Percentiles rank a stretch among this genome's conserved stretches.
phyloP scores from a whole-genome alignment of 1,284 basidiomycete species.

The Pseudozyma thailandica region DNA sequence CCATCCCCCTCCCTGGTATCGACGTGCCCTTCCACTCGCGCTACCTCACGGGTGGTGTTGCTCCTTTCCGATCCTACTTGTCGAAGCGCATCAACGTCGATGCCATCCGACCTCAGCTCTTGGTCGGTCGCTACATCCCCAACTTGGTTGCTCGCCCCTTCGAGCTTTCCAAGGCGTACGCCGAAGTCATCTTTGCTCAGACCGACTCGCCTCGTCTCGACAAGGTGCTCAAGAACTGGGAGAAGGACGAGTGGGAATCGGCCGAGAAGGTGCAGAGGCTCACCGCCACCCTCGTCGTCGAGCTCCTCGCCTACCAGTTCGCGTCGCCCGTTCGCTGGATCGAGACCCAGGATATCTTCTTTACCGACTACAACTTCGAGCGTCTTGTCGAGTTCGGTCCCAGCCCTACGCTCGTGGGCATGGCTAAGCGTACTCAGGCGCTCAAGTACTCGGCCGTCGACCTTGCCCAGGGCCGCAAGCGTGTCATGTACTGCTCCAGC shows the following conservation, averaged over 20 bases:
- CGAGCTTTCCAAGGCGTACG: constrained; percentile 87
- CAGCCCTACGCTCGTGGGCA: constrained; percentile 92
- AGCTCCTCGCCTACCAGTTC: constrained; percentile 95
- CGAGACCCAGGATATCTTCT: constrained; percentile 95
- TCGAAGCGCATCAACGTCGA: constrained; percentile 95
- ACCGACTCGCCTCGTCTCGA: constrained; percentile 85
- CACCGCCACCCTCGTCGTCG: constrained; percentile 93
- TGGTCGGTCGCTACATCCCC: constrained; percentile 80
- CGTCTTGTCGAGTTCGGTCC: constrained; percentile 95
- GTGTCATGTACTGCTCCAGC: constrained; percentile 88
- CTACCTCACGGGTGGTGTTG: constrained; percentile 93
- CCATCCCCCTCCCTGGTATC: constrained; percentile 78
- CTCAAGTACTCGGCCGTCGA: constrained; percentile 94
- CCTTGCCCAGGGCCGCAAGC: constrained; percentile 81
- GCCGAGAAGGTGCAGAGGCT: constrained; percentile 86
- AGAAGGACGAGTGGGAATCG: constrained; percentile 86
- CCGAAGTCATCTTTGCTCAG: constrained; percentile 78
- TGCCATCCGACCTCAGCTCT: constrained; percentile 79
- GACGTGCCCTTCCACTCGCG: constrained; percentile 99
- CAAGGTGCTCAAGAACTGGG: constrained; percentile 92
- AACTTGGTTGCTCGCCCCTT: constrained; percentile 96
- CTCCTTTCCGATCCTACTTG: constrained; percentile 93
- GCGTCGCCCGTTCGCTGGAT: constrained; percentile 86
- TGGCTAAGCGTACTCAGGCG: constrained; percentile 93
- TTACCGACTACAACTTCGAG: constrained; percentile 87